A percentile compares a stretch with the other conserved stretches of the same genome.
These are phyloP conservation scores for Quercus engelmannii DNA, from an alignment of 306 rosid species.

Conservation along the genomic window DNA sequence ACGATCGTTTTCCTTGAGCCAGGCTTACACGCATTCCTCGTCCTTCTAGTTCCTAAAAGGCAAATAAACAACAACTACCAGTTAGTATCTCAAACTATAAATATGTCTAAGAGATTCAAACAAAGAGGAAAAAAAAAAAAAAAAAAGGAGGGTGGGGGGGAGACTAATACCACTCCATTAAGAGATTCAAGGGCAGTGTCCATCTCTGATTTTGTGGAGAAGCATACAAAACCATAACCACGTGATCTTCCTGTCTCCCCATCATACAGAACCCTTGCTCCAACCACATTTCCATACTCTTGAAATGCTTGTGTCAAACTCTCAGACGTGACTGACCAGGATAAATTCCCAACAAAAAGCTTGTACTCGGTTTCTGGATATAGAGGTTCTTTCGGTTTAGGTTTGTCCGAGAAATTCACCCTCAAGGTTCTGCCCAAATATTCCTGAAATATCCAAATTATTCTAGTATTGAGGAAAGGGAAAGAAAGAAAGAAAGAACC, in stretches of 20 bases:
- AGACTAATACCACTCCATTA: constrained; percentile 58
- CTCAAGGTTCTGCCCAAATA: constrained; percentile 77
- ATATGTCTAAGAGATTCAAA: neutral
- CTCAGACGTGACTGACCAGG: constrained; percentile 89
- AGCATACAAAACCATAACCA: constrained; percentile 89
- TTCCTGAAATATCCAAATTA: constrained; percentile 48
- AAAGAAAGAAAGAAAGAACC: neutral
- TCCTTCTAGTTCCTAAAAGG: constrained; percentile 78
- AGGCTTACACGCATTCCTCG: constrained; percentile 75
- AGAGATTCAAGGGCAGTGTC: constrained; percentile 68
- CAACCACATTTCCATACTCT: constrained; percentile 83
- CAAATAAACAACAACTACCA: constrained; percentile 8
- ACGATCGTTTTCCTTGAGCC: constrained; percentile 79
- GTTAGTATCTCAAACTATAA: constrained; percentile 4
- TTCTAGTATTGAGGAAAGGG: neutral
- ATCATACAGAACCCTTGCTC: constrained; percentile 81
- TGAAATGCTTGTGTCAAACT: constrained; percentile 65
- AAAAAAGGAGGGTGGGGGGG: neutral
- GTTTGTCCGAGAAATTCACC: constrained; percentile 86
- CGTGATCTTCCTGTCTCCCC: constrained; percentile 89
- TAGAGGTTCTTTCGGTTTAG: constrained; percentile 70
- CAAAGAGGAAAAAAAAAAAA: neutral
- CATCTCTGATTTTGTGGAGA: constrained; percentile 69
- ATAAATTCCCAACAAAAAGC: constrained; percentile 83
- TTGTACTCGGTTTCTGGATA: constrained; percentile 84